A percentile compares a stretch with the other conserved stretches of the same genome.
Conservation (phyloP, 2,329 filamentous ascomycete genomes). For the Ophiosphaerella herpotricha region DNA sequence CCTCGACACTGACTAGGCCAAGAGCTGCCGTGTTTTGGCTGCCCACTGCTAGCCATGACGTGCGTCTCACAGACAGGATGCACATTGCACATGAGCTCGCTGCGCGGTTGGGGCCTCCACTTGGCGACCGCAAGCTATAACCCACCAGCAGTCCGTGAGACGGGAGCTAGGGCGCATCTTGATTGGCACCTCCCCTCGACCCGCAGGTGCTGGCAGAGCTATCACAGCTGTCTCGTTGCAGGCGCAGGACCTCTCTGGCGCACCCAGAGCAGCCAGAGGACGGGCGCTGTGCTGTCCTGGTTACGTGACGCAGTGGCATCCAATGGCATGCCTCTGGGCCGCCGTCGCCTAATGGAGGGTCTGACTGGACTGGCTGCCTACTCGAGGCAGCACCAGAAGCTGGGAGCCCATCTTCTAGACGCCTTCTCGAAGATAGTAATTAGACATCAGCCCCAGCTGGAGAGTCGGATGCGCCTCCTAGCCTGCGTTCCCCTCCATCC, state of each 20-base stretch:
- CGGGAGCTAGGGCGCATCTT: slow-evolving; percentile 23
- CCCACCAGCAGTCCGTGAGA: slow-evolving; percentile 11
- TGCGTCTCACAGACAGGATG: too few relatives aligned
- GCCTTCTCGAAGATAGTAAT: slow-evolving; percentile 33
- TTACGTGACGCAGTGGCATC: slow-evolving; percentile 15
- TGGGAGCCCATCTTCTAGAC: slow-evolving; percentile 25
- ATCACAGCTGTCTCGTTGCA: slow-evolving; percentile 1
- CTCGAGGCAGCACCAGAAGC: slow-evolving; percentile 9
- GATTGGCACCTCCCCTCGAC: slow-evolving; percentile 10
- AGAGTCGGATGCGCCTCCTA: slow-evolving; percentile 5
- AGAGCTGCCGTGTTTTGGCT: too few relatives aligned
- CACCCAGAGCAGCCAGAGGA: not conserved
- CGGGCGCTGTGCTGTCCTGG: slow-evolving; percentile 2
- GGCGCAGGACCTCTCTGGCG: not conserved
- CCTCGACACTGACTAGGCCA: too few relatives aligned
- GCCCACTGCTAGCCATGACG: too few relatives aligned
- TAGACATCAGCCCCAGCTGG: slow-evolving; percentile 14
- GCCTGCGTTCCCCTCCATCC: slow-evolving; percentile 21
- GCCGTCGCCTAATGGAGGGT: slow-evolving; percentile 3
- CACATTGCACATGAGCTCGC: too few relatives aligned
- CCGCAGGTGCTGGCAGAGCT: slow-evolving; percentile 4
- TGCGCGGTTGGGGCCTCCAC: not conserved
- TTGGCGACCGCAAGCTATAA: slow-evolving; percentile 9
- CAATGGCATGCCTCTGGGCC: slow-evolving; percentile 17
- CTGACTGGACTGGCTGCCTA: slow-evolving; percentile 6